A percentile compares a stretch with the other conserved stretches of the same genome.
These are phyloP conservation scores for Lentinula detonsa DNA, from an alignment of 768 basidiomycete species.

Conservation along the genomic window DNA sequence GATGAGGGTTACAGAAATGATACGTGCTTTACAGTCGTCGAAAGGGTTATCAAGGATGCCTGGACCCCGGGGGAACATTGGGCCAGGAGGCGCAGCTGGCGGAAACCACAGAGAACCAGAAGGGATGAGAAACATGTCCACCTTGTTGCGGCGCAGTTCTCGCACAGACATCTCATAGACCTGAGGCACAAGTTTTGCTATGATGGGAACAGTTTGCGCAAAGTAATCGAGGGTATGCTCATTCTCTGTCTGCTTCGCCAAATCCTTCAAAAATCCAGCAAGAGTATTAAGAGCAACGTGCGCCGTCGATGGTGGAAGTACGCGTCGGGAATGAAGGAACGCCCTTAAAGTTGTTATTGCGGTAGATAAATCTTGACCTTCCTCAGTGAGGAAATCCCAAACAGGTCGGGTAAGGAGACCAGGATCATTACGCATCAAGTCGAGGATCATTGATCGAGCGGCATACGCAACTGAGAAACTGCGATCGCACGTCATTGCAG, in stretches of 20 bases:
- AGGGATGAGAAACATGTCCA: slow-evolving; percentile 63
- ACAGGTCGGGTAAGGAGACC: slow-evolving; percentile 56
- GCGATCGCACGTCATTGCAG: slow-evolving; percentile 44
- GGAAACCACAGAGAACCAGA: slow-evolving; percentile 69
- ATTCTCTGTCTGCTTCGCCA: slow-evolving; percentile 37
- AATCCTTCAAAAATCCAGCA: slow-evolving; percentile 57
- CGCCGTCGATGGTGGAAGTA: slow-evolving; percentile 57
- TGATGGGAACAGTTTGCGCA: slow-evolving; percentile 48
- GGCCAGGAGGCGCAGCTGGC: slow-evolving; percentile 41
- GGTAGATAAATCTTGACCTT: slow-evolving; percentile 35
- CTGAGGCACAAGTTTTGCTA: slow-evolving; percentile 53
- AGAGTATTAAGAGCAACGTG: slow-evolving; percentile 68
- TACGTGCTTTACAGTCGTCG: slow-evolving; percentile 30
- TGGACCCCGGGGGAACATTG: slow-evolving; percentile 55
- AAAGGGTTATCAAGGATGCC: slow-evolving; percentile 28
- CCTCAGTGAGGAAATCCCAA: slow-evolving; percentile 52
- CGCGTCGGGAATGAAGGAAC: slow-evolving; percentile 47
- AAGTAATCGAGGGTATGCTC: slow-evolving; percentile 43
- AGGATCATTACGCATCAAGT: slow-evolving; percentile 73
- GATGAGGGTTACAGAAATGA: slow-evolving; percentile 56
- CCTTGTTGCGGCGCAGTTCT: slow-evolving; percentile 67
- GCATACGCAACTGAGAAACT: slow-evolving; percentile 49
- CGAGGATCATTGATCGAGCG: slow-evolving; percentile 51
- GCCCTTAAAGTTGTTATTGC: slow-evolving; percentile 50
- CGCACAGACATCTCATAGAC: slow-evolving; percentile 69